These are phyloP conservation scores for Leucosporidium scottii DNA, from an alignment of 768 basidiomycete genomes.

Conservation along the genomic window DNA sequence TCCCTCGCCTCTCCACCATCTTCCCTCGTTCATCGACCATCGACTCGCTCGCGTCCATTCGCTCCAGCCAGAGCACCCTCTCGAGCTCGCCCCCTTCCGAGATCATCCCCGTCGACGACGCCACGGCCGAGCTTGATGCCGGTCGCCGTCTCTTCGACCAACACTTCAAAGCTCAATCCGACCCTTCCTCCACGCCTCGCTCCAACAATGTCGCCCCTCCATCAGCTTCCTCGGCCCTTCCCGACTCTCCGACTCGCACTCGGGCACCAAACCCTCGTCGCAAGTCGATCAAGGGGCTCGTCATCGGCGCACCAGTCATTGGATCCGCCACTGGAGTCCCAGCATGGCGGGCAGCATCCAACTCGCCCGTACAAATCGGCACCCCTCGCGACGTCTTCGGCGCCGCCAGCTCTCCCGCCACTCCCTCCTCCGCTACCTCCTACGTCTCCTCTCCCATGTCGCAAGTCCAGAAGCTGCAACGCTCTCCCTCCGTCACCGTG, in stretches of 20 bases:
- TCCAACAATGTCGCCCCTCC: background rate
- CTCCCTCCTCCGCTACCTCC: background rate
- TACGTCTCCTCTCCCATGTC: background rate
- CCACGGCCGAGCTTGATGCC: background rate
- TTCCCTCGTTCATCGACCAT: conserved; percentile 11
- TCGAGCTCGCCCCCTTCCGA: too few relatives aligned
- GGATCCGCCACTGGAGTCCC: too few relatives aligned
- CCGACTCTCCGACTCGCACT: background rate
- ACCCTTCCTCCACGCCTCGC: background rate
- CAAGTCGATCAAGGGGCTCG: conserved; percentile 2
- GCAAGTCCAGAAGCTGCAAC: background rate
- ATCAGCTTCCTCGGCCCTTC: background rate
- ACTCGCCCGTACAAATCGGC: too few relatives aligned
- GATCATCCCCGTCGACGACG: background rate
- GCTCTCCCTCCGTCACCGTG: background rate
- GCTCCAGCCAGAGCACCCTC: too few relatives aligned
- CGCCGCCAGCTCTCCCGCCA: too few relatives aligned
- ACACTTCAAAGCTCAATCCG: background rate
- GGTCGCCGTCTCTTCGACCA: conserved; percentile 9
- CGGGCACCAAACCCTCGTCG: background rate
- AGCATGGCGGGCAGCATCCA: too few relatives aligned
- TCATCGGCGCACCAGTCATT: conserved; percentile 1
- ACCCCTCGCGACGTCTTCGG: too few relatives aligned
- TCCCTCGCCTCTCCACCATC: conserved; percentile 1
- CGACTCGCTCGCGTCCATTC: conserved; percentile 9